These are phyloP conservation scores for Helenozyma baotianmanensis DNA, from an alignment of 805 yeast species.

Conservation along the genomic window DNA sequence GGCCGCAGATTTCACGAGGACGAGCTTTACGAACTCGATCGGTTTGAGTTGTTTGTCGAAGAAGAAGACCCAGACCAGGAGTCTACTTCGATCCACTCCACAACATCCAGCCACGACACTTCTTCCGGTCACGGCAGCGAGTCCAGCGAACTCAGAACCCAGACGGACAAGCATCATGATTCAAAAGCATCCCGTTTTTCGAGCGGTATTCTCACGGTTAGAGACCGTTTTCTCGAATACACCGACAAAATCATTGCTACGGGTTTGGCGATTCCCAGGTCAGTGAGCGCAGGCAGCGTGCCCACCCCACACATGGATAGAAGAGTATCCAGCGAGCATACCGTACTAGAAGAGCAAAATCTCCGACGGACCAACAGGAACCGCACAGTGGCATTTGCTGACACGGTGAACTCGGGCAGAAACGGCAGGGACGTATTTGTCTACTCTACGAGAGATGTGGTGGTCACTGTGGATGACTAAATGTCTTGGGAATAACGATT, in stretches of 20 bases:
- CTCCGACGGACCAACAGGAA: background rate
- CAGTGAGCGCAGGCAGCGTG: slow-evolving; percentile 31
- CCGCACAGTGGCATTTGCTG: background rate
- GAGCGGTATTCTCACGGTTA: slow-evolving; percentile 5
- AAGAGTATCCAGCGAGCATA: slow-evolving; percentile 1
- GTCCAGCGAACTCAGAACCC: too few relatives aligned
- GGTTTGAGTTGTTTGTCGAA: slow-evolving; percentile 37
- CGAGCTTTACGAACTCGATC: slow-evolving; percentile 43
- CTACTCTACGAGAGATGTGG: slow-evolving; percentile 35
- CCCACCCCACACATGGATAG: background rate
- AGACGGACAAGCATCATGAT: background rate
- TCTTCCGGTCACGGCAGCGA: too few relatives aligned
- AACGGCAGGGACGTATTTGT: slow-evolving; percentile 29
- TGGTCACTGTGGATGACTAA: slow-evolving; percentile 15
- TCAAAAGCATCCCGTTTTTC: slow-evolving; percentile 1
- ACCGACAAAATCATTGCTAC: slow-evolving; percentile 54
- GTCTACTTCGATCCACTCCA: slow-evolving; percentile 1
- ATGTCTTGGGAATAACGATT: background rate
- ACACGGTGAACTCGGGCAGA: slow-evolving; percentile 1
- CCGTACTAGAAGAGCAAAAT: background rate
- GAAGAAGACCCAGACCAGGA: slow-evolving; percentile 22
- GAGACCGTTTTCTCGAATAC: slow-evolving; percentile 37
- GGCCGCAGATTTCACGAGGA: slow-evolving; percentile 76
- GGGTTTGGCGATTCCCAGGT: slow-evolving; percentile 54
- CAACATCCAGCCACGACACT: too few relatives aligned